These are phyloP conservation scores for Musa troglodytarum DNA, from an alignment of 176 grass and related monocot genomes.

Conservation along the genomic window DNA sequence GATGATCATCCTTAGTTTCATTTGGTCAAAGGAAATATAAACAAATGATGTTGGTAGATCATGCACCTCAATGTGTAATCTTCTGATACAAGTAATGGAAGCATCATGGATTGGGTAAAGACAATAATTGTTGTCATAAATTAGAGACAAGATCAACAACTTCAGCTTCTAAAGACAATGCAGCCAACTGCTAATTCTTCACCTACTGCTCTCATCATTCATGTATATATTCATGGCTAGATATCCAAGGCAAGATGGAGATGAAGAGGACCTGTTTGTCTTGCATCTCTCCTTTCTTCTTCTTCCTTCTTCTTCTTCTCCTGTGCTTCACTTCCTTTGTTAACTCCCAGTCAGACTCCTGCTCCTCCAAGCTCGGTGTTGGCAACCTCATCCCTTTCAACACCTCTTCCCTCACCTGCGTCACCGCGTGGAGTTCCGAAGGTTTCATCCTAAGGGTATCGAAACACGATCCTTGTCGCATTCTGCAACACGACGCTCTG, in stretches of 20 bases:
- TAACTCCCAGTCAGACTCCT: conserved; percentile 34
- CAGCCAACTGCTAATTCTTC: no score
- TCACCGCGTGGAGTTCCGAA: conserved; percentile 34
- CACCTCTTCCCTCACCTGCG: conserved; percentile 35
- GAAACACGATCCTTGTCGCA: not conserved
- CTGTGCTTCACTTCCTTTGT: not conserved
- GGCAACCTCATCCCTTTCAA: conserved; percentile 36
- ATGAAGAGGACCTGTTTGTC: not conserved
- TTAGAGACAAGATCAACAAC: no score
- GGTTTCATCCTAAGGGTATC: conserved; percentile 42
- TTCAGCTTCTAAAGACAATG: no score
- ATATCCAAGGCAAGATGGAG: not conserved
- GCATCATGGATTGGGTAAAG: no score
- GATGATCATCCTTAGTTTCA: no score
- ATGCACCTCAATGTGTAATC: no score
- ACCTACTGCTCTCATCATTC: no score
- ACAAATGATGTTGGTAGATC: no score
- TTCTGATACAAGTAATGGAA: no score
- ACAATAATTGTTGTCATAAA: no score
- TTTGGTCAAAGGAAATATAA: no score
- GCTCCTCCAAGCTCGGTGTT: conserved; percentile 21
- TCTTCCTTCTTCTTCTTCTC: not conserved
- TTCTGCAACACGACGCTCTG: not conserved
- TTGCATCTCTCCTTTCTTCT: not conserved
- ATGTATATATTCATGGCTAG: not conserved